phyloP scores from a whole-genome alignment of 1,284 basidiomycete species.

The Pascua guehoae region DNA sequence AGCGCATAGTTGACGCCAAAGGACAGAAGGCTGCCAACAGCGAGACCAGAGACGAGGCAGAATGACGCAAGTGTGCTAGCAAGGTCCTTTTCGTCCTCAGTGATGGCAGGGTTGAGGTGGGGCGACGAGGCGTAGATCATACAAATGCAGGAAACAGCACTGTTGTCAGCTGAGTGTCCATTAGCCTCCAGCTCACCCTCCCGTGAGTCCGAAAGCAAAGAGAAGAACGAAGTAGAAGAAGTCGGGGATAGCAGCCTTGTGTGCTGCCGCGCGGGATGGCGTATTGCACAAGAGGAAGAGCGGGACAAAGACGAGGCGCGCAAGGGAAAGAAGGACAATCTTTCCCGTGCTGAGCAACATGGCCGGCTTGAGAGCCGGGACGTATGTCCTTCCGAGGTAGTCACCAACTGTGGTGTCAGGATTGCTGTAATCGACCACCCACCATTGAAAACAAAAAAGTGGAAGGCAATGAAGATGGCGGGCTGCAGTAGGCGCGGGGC shows the following conservation, averaged over 20 bases:
- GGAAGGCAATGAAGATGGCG: conserved; percentile 46
- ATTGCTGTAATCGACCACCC: conserved; percentile 46
- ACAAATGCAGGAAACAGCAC: conserved; percentile 38
- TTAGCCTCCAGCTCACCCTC: conserved; percentile 57
- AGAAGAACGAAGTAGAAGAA: conserved; percentile 68
- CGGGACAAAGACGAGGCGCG: conserved; percentile 71
- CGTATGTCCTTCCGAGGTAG: conserved; percentile 64
- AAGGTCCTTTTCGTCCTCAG: conserved; percentile 68
- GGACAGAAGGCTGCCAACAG: conserved; percentile 67
- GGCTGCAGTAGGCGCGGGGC: conserved; percentile 38
- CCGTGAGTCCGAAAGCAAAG: conserved; percentile 67
- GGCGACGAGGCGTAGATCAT: conserved; percentile 49
- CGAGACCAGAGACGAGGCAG: conserved; percentile 70
- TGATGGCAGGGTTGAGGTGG: conserved; percentile 40
- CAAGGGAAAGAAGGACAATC: conserved; percentile 55
- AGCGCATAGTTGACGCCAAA: conserved; percentile 60
- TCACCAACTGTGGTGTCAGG: conserved; percentile 62
- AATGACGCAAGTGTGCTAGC: conserved; percentile 77
- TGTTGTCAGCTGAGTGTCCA: conserved; percentile 20
- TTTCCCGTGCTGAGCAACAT: conserved; percentile 1
- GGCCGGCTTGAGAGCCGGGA: conserved; percentile 64
- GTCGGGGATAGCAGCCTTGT: conserved; percentile 65
- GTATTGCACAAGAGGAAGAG: conserved; percentile 77
- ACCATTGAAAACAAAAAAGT: conserved; percentile 51
- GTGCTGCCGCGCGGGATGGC: conserved; percentile 16